Evolutionary conservation across 768 basidiomycete genomes (phyloP), one percentile per base, ranked within the genome.

Genomic region (Boletus pseudo-olivaceus): DNA sequence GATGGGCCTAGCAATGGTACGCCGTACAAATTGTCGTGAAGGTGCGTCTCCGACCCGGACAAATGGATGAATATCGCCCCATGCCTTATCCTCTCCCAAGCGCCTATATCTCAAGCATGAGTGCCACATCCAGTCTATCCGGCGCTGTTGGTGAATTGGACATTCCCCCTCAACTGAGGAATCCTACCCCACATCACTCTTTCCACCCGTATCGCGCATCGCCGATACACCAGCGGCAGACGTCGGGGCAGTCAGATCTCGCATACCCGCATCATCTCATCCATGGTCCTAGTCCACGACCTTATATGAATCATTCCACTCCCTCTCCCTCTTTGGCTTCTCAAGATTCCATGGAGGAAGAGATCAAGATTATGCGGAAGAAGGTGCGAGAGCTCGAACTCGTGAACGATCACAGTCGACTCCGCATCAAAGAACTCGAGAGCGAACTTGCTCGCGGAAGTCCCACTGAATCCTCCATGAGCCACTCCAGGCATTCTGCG

Each of bases 361-460:
- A 88, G 62, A 67, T 86, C 42, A 74, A 70, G 20, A 73, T 69
- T 29, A 79, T 90, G 27, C 81, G 80, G 38, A 80, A 77, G 58
- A 78, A 75, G 55, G 73, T 90, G 46, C 78, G 73, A 19, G 84
- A 89, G 56, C 77, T 88, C 35, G 86, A 90, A 70, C 76, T 77
- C 51, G 76, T 80, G 56, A 80, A 82, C 62, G 74, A 80, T 41
- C 76, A 78, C 26, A 76, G 76, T 32, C 76, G 76, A 33, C 65
- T 74, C 56, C 80, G 79, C 33, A 73, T 79, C 34, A 69, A 72
- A 39, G 73, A 78, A 58, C 75, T 85, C 52, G 80, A 81, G 66
- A 63, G 60, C 37, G 74, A 80, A 56, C 69, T 80, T 47, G 75
- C 71, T 43, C 71, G 57, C 3, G 61, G 67, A 17, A 67, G 71